Evolutionary conservation across 192 early-diverging fungal genomes (phyloP).

Genomic region (Linnemannia exigua): DNA sequence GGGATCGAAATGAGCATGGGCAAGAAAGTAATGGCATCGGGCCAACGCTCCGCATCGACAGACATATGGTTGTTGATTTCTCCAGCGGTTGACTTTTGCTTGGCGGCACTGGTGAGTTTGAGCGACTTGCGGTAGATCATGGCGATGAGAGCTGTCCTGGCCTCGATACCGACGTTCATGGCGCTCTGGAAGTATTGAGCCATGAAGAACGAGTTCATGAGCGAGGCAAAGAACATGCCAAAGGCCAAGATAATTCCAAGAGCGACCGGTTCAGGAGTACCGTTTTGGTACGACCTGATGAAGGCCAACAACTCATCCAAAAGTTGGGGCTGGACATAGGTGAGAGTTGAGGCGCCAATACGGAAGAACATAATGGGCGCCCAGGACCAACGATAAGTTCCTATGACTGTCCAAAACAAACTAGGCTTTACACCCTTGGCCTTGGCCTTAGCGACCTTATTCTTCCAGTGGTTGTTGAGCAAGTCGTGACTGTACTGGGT

Average conservation of each 20-base stretch:
- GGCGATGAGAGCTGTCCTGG: constrained; percentile 53
- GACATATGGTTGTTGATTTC: constrained; percentile 62
- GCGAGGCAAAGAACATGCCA: constrained; percentile 55
- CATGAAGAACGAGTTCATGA: constrained; percentile 44
- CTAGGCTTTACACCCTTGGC: constrained; percentile 34
- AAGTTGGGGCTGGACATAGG: constrained; percentile 48
- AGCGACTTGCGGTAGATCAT: constrained; percentile 60
- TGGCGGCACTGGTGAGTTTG: constrained; percentile 51
- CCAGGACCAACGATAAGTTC: constrained; percentile 28
- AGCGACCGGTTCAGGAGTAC: constrained; percentile 23
- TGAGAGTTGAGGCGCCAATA: constrained; percentile 27
- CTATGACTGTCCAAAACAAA: constrained; percentile 27
- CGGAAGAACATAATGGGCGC: constrained; percentile 30
- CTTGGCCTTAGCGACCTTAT: constrained; percentile 14
- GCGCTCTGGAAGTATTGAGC: constrained; percentile 32
- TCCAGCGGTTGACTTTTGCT: constrained; percentile 54
- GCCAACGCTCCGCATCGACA: constrained; percentile 56
- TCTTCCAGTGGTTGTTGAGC: constrained; percentile 36
- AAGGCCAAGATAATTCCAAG: constrained; percentile 51
- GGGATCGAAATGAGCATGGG: constrained; percentile 47
- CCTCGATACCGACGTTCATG: constrained; percentile 50
- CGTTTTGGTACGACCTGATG: constrained; percentile 36
- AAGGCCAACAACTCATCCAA: constrained; percentile 47
- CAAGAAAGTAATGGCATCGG: constrained; percentile 37
- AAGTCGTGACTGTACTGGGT: constrained; percentile 29